Conservation (phyloP, 768 basidiomycete species). For the Collybiopsis confluens region DNA sequence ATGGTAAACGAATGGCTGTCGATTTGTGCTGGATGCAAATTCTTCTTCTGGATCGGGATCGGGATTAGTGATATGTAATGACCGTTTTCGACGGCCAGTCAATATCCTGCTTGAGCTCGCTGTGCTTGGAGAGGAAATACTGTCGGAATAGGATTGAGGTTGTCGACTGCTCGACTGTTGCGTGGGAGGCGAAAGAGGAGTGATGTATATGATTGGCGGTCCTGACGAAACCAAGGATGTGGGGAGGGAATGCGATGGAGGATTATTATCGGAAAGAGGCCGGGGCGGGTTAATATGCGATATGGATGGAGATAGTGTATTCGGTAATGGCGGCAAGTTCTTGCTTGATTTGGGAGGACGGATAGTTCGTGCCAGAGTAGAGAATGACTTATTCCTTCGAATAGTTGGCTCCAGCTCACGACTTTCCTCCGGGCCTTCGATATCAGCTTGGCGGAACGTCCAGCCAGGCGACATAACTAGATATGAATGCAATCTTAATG, state of each 20-base stretch:
- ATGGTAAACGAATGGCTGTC: slow-evolving; percentile 17
- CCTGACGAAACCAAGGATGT: not conserved
- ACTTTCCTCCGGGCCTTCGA: slow-evolving; percentile 11
- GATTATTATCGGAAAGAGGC: not conserved
- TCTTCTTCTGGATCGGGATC: slow-evolving; percentile 16
- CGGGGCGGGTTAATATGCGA: not conserved
- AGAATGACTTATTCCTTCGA: not conserved
- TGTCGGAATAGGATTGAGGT: not conserved
- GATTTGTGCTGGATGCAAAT: no score
- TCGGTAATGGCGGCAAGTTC: slow-evolving; percentile 1
- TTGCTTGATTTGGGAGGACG: not conserved
- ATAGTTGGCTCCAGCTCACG: not conserved
- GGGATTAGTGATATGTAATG: slow-evolving; percentile 27
- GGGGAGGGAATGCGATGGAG: slow-evolving; percentile 5
- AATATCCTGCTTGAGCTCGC: slow-evolving; percentile 16
- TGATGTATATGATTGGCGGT: slow-evolving; percentile 31
- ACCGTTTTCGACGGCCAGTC: slow-evolving; percentile 15
- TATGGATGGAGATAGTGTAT: not conserved
- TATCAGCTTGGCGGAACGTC: slow-evolving; percentile 17
- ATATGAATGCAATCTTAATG: slow-evolving; percentile 45
- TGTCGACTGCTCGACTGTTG: not conserved
- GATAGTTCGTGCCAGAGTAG: not conserved
- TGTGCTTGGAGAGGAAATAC: slow-evolving; percentile 13
- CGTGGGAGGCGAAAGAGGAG: slow-evolving; percentile 24
- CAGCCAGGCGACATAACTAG: slow-evolving; percentile 12